Evolutionary conservation across 2,329 filamentous ascomycete species (phyloP).

Genomic region (Sarocladium kiliense): DNA sequence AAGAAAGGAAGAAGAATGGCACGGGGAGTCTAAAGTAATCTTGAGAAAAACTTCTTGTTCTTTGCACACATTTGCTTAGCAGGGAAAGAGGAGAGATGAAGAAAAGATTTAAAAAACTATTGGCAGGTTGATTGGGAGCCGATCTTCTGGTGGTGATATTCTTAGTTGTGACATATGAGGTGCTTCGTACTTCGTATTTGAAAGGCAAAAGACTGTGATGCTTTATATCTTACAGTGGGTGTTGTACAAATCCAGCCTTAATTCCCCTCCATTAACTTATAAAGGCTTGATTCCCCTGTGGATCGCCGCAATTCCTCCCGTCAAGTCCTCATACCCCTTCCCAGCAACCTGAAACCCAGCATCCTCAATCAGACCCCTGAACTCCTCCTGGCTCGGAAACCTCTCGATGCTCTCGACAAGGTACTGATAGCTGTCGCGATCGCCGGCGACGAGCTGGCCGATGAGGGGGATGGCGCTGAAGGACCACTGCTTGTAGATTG

Average conservation of each 20-base stretch:
- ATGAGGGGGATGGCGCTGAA: slow-evolving; percentile 93
- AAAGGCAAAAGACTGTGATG: not conserved
- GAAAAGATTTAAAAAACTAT: too few relatives aligned
- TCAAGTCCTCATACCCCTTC: slow-evolving; percentile 82
- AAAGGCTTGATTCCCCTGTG: slow-evolving; percentile 92
- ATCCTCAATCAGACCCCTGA: slow-evolving; percentile 73
- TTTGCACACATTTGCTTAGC: too few relatives aligned
- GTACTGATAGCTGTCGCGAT: slow-evolving; percentile 96
- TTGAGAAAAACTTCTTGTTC: too few relatives aligned
- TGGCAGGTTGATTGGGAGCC: too few relatives aligned
- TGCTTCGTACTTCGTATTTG: too few relatives aligned
- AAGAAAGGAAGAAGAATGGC: too few relatives aligned
- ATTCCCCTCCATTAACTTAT: not conserved
- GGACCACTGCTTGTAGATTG: slow-evolving; percentile 90
- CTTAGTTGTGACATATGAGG: too few relatives aligned
- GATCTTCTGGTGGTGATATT: too few relatives aligned
- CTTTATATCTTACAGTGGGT: not conserved
- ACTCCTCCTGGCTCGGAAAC: slow-evolving; percentile 83
- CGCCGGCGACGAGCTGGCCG: slow-evolving; percentile 88
- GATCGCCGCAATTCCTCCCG: slow-evolving; percentile 87
- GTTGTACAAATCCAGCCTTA: not conserved
- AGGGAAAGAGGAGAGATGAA: too few relatives aligned
- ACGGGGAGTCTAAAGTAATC: too few relatives aligned
- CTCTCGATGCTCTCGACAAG: slow-evolving; percentile 95
- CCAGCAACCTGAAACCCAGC: slow-evolving; percentile 85